Evolutionary conservation across 2,329 filamentous ascomycete genomes (phyloP).

Genomic region (Penicillium sp.): DNA sequence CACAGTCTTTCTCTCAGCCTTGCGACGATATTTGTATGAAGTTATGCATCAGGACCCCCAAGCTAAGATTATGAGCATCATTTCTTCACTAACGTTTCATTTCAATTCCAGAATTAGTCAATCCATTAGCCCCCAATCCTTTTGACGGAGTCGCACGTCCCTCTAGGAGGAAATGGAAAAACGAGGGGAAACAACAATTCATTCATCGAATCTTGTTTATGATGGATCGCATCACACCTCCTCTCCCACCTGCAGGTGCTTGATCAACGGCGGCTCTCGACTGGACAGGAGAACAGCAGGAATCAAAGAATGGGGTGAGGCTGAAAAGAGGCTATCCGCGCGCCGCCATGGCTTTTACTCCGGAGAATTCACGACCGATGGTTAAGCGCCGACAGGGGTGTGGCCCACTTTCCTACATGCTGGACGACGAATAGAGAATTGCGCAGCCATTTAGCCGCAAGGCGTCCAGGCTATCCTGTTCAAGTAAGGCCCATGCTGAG

Average conservation of each 20-base stretch:
- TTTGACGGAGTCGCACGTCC: background rate
- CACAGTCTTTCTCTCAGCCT: background rate
- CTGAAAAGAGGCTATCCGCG: constrained; percentile 21
- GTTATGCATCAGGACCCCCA: background rate
- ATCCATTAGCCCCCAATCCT: background rate
- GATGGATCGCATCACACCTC: background rate
- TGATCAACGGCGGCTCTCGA: constrained; percentile 17
- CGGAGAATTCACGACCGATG: constrained; percentile 24
- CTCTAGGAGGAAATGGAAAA: background rate
- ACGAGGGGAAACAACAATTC: background rate
- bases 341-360: constrained; percentile 15
- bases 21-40: background rate
- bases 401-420: constrained; percentile 2
- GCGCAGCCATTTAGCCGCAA: constrained; percentile 4
- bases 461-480: constrained; percentile 1
- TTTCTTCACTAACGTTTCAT: background rate
- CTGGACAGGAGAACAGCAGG: constrained; percentile 13
- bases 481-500: background rate
- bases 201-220: background rate
- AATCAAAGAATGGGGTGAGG: constrained; percentile 11
- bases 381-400: constrained; percentile 22
- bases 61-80: background rate
- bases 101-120: background rate
- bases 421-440: background rate
- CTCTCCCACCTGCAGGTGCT: background rate